Base-by-base conservation (phyloP, 495 filamentous ascomycete genomes). In the Penicillium crystallinum region DNA sequence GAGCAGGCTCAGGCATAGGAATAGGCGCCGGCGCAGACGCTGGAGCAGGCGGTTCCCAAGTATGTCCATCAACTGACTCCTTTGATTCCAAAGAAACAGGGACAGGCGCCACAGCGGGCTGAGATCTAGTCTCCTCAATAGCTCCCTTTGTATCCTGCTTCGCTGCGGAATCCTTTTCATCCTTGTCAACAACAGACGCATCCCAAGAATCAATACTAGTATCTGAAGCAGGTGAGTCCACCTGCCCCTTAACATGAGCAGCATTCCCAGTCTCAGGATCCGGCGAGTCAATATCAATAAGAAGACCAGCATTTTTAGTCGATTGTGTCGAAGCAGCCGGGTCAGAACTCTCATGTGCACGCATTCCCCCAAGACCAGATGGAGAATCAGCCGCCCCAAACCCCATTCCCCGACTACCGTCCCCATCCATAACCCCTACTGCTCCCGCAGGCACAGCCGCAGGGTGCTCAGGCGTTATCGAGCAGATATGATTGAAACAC, bases 401-500 rank as follows among this genome's bases (percentile, higher is more conserved):
- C 1, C n/a, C 49, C 4, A 38, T 2, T 8, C 31, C 46, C 1
- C 30, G 34, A 35, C 17, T 37, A 6, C 23, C 46, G n/a, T 56
- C 42, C n/a, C 12, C 11, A 6, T 25, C 29, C 0, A 53, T 27
- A 3, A 43, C 42, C 6, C 19, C 12, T 9, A 49, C 22, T 1
- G 59, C 60, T 21, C n/a, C 23, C 3, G 23, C 23, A 27, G 23
- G 23, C 3, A 27, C 23, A 3, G 7, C 15, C 2, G 34, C 15
- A 15, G 38, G 44, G 35, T 52, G 53, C 15, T 38, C 53, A 7
- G 71, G 63, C 1, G 70, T 74, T 18, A 75, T 64, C 0, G 72
- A 72, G 51, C 77, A 81, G 19, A 66, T 54, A 55, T 80, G 77
- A 37, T 76, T 73, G 12, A 66, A 41, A 37, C 77, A 80, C 37